phyloP scores from a whole-genome alignment of 2,329 filamentous ascomycete species.

The Fusarium tanahbumbuense region DNA sequence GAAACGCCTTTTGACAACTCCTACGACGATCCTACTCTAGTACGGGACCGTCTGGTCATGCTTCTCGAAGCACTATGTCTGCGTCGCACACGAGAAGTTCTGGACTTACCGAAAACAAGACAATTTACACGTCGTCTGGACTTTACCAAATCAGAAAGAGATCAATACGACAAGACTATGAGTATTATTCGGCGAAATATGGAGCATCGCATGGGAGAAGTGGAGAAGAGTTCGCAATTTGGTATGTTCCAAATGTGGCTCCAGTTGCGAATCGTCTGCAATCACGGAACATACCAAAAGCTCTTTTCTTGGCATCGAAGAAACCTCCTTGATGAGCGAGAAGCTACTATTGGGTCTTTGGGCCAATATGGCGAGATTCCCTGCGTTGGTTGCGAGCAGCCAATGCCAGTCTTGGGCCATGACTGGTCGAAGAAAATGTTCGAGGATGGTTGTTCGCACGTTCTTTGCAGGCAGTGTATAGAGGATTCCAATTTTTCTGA shows the following conservation, averaged over 20 bases:
- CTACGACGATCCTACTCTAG: background rate
- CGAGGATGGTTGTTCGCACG: background rate
- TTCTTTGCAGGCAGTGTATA: constrained; percentile 2
- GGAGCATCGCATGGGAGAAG: constrained; percentile 8
- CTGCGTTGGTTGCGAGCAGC: constrained; percentile 8
- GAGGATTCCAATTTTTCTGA: background rate
- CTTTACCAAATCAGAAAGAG: background rate
- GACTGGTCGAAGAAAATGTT: constrained; percentile 8
- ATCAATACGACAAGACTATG: constrained; percentile 1
- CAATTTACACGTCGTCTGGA: background rate
- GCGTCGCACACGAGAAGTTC: background rate
- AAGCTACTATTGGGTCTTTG: background rate
- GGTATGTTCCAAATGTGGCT: constrained; percentile 19
- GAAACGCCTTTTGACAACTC: background rate
- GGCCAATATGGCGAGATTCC: background rate
- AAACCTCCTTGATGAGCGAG: background rate
- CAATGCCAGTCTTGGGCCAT: background rate
- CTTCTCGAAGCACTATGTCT: constrained; percentile 8
- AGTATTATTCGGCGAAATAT: background rate
- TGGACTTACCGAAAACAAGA: background rate
- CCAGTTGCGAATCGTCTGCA: constrained; percentile 6
- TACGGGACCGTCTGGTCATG: background rate
- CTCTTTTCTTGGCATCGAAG: constrained; percentile 4
- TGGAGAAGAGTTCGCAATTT: constrained; percentile 4
- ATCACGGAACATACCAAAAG: constrained; percentile 11